Percentiles rank a stretch among this genome's conserved stretches.
Conservation (phyloP, 2,329 filamentous ascomycete genomes). For the Purpureocillium takamizusanense region DNA sequence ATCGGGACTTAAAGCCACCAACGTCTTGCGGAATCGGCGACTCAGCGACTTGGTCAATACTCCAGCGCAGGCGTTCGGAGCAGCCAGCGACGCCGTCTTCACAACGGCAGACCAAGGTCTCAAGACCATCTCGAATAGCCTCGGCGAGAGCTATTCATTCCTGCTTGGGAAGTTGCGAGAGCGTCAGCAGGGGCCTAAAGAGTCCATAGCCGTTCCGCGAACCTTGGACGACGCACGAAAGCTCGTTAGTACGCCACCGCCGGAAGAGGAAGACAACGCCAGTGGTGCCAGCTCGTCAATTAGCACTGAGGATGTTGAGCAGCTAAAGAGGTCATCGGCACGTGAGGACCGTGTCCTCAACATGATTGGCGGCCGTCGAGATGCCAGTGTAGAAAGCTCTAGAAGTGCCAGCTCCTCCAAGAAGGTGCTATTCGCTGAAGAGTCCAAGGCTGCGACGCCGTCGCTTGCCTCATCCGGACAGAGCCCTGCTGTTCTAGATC, state of each 20-base stretch:
- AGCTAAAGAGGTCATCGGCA: slow-evolving; percentile 16
- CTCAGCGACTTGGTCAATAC: slow-evolving; percentile 82
- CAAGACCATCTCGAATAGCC: slow-evolving; percentile 82
- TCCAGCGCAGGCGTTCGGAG: slow-evolving; percentile 71
- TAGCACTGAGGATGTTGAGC: slow-evolving; percentile 28
- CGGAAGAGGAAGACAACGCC: slow-evolving; percentile 53
- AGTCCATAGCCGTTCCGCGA: slow-evolving; percentile 61
- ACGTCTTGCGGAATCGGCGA: slow-evolving; percentile 57
- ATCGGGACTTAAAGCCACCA: slow-evolving; percentile 33
- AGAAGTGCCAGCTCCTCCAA: slow-evolving; percentile 54
- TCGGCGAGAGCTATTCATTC: slow-evolving; percentile 91
- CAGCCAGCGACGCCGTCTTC: slow-evolving; percentile 75
- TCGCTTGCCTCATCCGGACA: slow-evolving; percentile 11
- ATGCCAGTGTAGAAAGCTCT: slow-evolving; percentile 68
- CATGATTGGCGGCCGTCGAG: slow-evolving; percentile 64
- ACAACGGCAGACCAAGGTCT: slow-evolving; percentile 85
- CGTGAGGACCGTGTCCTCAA: slow-evolving; percentile 60
- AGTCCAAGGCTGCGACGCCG: slow-evolving; percentile 15
- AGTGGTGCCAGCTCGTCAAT: slow-evolving; percentile 46
- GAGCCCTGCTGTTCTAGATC: slow-evolving; percentile 61
- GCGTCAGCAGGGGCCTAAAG: slow-evolving; percentile 35
- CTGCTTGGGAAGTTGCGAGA: slow-evolving; percentile 82
- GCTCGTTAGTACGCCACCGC: slow-evolving; percentile 66
- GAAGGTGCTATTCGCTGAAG: slow-evolving; percentile 42
- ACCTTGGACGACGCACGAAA: slow-evolving; percentile 90